phyloP scores from a whole-genome alignment of 768 basidiomycete species.

The Roridomyces roridus region DNA sequence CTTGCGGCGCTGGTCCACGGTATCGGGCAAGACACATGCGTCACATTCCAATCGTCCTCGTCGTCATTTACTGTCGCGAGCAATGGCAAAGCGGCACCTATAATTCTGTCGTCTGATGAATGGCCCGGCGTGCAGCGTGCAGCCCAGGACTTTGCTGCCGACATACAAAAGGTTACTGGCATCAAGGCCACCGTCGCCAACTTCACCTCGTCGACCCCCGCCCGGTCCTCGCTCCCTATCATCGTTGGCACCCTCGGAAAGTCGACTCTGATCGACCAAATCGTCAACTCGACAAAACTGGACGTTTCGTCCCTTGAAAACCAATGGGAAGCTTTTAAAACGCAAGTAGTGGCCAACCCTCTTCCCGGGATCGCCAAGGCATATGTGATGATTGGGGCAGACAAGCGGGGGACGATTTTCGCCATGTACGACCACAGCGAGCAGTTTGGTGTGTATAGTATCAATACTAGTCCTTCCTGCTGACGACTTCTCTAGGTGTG shows the following conservation, averaged over 20 bases:
- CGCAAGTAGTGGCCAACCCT: conserved; percentile 58
- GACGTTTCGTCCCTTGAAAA: conserved; percentile 65
- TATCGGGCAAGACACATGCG: conserved; percentile 57
- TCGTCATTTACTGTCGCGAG: conserved; percentile 51
- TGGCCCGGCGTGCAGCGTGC: conserved; percentile 71
- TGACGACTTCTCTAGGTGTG: conserved; percentile 48
- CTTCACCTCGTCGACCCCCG: conserved; percentile 45
- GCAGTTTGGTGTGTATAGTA: conserved; percentile 56
- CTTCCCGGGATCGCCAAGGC: conserved; percentile 63
- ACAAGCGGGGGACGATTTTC: conserved; percentile 73
- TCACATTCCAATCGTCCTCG: conserved; percentile 46
- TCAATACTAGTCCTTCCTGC: conserved; percentile 2
- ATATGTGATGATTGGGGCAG: conserved; percentile 72
- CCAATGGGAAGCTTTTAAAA: conserved; percentile 70
- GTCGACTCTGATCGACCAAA: conserved; percentile 55
- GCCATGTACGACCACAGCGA: conserved; percentile 73
- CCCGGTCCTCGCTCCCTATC: conserved; percentile 48
- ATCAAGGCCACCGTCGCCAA: conserved; percentile 57
- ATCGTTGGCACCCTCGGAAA: conserved; percentile 71
- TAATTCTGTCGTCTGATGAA: conserved; percentile 60
- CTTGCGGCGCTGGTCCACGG: conserved; percentile 34
- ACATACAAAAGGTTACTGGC: conserved; percentile 67
- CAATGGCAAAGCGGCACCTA: conserved; percentile 51
- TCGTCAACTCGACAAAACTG: conserved; percentile 58
- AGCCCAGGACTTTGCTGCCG: conserved; percentile 62